Evolutionary conservation across 2,329 filamentous ascomycete genomes (phyloP).

Genomic region (Hypoxylon sp.): DNA sequence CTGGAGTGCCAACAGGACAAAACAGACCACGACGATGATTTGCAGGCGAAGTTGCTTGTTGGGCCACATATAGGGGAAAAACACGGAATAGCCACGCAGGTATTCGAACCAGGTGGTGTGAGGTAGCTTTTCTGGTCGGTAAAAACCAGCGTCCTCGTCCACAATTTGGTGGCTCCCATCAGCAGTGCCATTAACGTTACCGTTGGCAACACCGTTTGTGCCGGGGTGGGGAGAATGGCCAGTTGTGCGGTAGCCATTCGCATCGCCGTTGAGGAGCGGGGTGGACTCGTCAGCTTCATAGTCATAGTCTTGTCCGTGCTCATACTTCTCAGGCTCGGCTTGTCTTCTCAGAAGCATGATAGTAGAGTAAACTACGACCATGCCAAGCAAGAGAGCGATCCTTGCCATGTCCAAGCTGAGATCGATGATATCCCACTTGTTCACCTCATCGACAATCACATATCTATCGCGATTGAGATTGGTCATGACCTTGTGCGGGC

Average conservation of each 20-base stretch:
- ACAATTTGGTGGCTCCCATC: conserved; percentile 49
- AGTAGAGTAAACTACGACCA: conserved; percentile 71
- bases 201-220: conserved; percentile 57
- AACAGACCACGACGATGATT: conserved; percentile 83
- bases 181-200: conserved; percentile 58
- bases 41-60: conserved; percentile 81
- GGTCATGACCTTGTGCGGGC: conserved; percentile 73
- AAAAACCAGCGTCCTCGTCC: conserved; percentile 83
- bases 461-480: conserved; percentile 58
- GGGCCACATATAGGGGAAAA: conserved; percentile 98
- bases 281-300: conserved; percentile 67
- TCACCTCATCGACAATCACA: conserved; percentile 52
- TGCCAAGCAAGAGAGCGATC: conserved; percentile 72
- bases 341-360: conserved; percentile 60
- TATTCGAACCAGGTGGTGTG: conserved; percentile 98
- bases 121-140: conserved; percentile 86
- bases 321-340: conserved; percentile 56
- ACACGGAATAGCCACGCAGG: conserved; percentile 88
- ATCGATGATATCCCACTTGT: conserved; percentile 72
- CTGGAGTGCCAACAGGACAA: conserved; percentile 82
- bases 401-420: conserved; percentile 76
- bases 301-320: conserved; percentile 57
- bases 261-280: conserved; percentile 65
- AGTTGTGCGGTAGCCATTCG: conserved; percentile 38
- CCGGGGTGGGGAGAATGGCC: conserved; percentile 36